These are phyloP conservation scores for Stachybotrys chartarum DNA, from an alignment of 2,329 filamentous ascomycete genomes.

Conservation along the genomic window DNA sequence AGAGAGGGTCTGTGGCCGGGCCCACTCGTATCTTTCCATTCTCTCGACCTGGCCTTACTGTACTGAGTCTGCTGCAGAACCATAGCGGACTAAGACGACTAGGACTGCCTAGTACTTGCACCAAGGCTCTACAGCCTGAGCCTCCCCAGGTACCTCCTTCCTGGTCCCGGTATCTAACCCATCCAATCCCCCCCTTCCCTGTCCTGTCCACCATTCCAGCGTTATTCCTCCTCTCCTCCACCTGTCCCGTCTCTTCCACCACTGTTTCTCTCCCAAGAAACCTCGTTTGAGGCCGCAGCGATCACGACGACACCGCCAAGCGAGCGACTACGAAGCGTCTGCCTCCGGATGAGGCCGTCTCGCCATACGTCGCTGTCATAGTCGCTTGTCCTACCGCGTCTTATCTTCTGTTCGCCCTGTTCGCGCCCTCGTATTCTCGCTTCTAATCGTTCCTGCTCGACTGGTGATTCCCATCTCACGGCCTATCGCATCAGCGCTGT, in stretches of 20 bases:
- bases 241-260: not conserved
- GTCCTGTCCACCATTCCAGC: not conserved
- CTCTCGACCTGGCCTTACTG: not conserved
- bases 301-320: not conserved
- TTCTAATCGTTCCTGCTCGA: not conserved
- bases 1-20: not conserved
- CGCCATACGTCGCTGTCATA: not conserved
- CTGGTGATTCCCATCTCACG: not conserved
- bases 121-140: not conserved
- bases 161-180: not conserved
- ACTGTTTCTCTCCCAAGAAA: not conserved
- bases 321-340: not conserved
- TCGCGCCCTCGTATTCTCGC: not conserved
- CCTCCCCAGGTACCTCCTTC: not conserved
- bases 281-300: not conserved
- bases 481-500: not conserved
- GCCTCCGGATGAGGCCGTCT: not conserved
- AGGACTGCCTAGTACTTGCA: not conserved
- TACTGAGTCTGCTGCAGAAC: not conserved
- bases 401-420: not conserved
- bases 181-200: constrained; percentile 1
- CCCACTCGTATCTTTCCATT: not conserved
- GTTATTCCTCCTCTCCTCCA: constrained; percentile 1
- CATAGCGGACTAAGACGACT: not conserved
- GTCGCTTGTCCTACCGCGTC: not conserved